phyloP scores from a whole-genome alignment of 1,139 yeast genomes.

The Taphrina communis region DNA sequence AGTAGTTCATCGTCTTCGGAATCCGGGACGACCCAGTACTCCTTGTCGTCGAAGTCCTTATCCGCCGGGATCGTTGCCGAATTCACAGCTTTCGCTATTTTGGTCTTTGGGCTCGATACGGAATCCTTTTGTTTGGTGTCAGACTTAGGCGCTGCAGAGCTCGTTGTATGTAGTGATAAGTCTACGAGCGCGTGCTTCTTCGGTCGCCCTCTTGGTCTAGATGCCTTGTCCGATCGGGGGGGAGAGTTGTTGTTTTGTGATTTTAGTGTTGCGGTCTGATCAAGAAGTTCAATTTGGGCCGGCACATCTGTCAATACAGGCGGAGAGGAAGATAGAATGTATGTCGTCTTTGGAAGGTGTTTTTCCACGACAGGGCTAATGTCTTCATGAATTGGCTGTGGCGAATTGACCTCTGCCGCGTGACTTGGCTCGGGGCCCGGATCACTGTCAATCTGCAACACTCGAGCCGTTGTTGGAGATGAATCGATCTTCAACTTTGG shows the following conservation, averaged over 20 bases:
- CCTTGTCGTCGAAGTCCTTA: background rate
- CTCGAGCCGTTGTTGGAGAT: background rate
- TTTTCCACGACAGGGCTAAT: background rate
- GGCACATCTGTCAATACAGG: background rate
- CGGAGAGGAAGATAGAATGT: background rate
- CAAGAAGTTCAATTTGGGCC: background rate
- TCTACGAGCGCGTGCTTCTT: background rate
- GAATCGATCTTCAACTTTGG: background rate
- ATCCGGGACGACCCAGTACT: slow-evolving; percentile 25
- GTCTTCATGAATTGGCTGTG: background rate
- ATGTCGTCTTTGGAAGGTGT: background rate
- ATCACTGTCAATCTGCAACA: slow-evolving; percentile 6
- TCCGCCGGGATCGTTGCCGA: background rate
- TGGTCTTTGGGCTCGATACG: background rate
- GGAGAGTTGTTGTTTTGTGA: background rate
- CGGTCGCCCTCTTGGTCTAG: background rate
- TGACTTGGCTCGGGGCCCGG: background rate
- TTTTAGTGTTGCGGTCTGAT: background rate
- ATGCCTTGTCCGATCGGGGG: background rate
- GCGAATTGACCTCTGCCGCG: background rate
- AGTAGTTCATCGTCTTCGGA: slow-evolving; percentile 15
- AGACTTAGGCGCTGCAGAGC: background rate
- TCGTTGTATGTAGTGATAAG: background rate
- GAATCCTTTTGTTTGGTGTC: background rate
- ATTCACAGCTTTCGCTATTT: too few relatives aligned